Conservation (phyloP, 495 filamentous ascomycete species). For the Choiromyces venosus region DNA sequence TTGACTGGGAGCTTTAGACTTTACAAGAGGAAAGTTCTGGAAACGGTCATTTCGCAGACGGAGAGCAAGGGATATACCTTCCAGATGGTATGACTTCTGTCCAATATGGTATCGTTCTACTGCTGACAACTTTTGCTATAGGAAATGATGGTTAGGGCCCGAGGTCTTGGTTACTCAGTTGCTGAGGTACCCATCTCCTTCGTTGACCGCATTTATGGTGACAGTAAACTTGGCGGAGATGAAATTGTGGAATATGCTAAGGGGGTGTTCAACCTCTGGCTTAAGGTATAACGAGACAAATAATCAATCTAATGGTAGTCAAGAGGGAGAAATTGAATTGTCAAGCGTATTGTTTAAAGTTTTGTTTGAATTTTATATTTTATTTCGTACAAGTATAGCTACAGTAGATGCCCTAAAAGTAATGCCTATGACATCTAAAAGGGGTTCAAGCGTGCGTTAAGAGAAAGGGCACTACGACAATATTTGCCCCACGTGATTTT, state of each 20-base stretch:
- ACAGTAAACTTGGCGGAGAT: constrained; percentile 86
- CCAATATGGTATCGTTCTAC: not conserved
- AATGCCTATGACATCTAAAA: not conserved
- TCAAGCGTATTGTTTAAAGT: not conserved
- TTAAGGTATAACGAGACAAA: constrained; percentile 59
- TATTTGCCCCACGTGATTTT: not conserved
- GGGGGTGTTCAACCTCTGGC: constrained; percentile 83
- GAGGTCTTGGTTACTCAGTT: constrained; percentile 83
- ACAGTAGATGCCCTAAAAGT: not conserved
- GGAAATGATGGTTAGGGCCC: constrained; percentile 68
- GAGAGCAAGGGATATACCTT: constrained; percentile 95
- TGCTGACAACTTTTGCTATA: not conserved
- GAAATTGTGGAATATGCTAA: constrained; percentile 97
- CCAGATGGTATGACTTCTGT: constrained; percentile 65
- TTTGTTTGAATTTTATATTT: not conserved
- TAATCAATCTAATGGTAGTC: not conserved
- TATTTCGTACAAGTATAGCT: not conserved
- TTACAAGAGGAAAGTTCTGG: constrained; percentile 84
- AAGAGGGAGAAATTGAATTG: not conserved
- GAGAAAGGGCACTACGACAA: not conserved
- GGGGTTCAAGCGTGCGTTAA: not conserved
- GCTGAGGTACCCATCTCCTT: constrained; percentile 93
- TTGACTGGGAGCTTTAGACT: constrained; percentile 89
- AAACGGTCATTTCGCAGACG: constrained; percentile 82
- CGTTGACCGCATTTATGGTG: constrained; percentile 90